Percentiles rank a stretch among this genome's conserved stretches.
Evolutionary conservation across 345 rosid species (phyloP).

Genomic region (Pistacia atlantica): DNA sequence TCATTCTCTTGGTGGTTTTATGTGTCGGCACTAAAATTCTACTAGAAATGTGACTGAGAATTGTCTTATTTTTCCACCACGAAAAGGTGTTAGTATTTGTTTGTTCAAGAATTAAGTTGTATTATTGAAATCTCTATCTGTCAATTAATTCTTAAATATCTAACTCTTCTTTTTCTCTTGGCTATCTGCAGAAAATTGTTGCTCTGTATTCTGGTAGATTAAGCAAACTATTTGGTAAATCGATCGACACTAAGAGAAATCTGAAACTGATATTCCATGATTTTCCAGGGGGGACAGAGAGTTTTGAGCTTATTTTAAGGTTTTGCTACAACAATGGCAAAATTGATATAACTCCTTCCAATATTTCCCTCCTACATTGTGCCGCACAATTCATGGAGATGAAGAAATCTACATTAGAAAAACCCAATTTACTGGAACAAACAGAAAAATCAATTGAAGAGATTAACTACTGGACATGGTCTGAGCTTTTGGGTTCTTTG

Average conservation of each 20-base stretch:
- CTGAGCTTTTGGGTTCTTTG: constrained; percentile 64
- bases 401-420: constrained; percentile 35
- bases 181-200: constrained; percentile 60
- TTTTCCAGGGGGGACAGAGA: constrained; percentile 80
- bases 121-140: neutral
- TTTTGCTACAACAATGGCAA: constrained; percentile 79
- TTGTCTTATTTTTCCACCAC: constrained; percentile 14
- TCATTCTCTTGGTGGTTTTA: constrained; percentile 21
- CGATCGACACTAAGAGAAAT: constrained; percentile 37
- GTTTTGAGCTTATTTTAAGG: constrained; percentile 73
- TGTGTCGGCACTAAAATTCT: constrained; percentile 11
- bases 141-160: neutral
- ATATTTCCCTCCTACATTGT: constrained; percentile 55
- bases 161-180: constrained; percentile 12
- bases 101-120: neutral
- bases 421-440: constrained; percentile 48
- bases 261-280: constrained; percentile 81
- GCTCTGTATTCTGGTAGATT: constrained; percentile 65
- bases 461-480: constrained; percentile 75
- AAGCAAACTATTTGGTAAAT: constrained; percentile 62
- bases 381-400: constrained; percentile 86
- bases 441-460: constrained; percentile 69
- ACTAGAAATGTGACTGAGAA: constrained; percentile 18
- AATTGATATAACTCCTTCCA: constrained; percentile 51
- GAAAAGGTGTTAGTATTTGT: neutral